Conservation (phyloP, 768 basidiomycete genomes). For the Termitomyces sp. region DNA sequence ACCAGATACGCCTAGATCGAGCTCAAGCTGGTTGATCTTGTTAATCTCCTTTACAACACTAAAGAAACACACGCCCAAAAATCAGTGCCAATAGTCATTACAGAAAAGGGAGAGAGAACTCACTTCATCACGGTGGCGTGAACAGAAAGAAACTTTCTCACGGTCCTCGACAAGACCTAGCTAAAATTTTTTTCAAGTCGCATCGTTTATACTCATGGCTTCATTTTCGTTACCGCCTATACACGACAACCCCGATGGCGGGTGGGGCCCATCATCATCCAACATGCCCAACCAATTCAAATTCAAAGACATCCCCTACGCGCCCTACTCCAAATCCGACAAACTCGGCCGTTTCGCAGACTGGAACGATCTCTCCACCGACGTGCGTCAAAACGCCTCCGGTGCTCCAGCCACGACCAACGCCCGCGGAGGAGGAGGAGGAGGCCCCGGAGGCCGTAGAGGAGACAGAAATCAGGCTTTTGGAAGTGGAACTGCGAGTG, state of each 20-base stretch:
- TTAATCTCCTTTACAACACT: slow-evolving; percentile 93
- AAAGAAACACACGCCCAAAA: slow-evolving; percentile 9
- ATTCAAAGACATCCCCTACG: slow-evolving; percentile 98
- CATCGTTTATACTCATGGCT: slow-evolving; percentile 37
- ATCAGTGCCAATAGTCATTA: slow-evolving; percentile 4
- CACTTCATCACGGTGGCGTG: slow-evolving; percentile 60
- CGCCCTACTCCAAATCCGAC: slow-evolving; percentile 97
- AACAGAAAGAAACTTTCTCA: slow-evolving; percentile 30
- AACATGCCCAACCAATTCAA: slow-evolving; percentile 89
- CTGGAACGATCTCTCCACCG: slow-evolving; percentile 81
- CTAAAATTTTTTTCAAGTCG: slow-evolving; percentile 22
- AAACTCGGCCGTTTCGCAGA: slow-evolving; percentile 97
- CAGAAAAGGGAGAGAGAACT: slow-evolving; percentile 26
- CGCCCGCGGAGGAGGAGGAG: slow-evolving; percentile 46
- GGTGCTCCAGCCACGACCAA: slow-evolving; percentile 42
- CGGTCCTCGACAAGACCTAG: slow-evolving; percentile 14
- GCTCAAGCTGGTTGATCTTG: slow-evolving; percentile 87
- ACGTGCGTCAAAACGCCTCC: slow-evolving; percentile 51
- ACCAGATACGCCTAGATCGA: slow-evolving; percentile 66
- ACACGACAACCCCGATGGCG: slow-evolving; percentile 88
- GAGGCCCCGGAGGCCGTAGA: slow-evolving; percentile 49
- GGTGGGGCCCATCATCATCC: slow-evolving; percentile 82
- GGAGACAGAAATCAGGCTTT: slow-evolving; percentile 81
- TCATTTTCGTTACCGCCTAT: slow-evolving; percentile 86
- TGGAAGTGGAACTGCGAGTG: slow-evolving; percentile 84